A percentile compares a stretch with the other conserved stretches of the same genome.
phyloP scores from a whole-genome alignment of 1,284 basidiomycete species.

The Wallemia hederae region DNA sequence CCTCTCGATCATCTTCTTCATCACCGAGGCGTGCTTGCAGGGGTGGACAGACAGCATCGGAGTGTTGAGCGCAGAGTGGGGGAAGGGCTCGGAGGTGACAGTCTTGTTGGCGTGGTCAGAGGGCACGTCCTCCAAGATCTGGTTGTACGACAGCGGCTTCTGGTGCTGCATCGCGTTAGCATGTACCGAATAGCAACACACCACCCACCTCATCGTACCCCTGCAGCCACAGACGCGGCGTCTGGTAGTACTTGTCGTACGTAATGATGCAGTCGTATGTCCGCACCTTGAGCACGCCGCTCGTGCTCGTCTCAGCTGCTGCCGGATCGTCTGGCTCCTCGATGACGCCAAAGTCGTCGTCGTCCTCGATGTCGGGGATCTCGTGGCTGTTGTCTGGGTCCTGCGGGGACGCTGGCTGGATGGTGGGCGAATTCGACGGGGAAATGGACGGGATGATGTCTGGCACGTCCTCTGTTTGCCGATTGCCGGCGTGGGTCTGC shows the following conservation, averaged over 20 bases:
- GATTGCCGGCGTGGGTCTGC: slow-evolving; percentile 42
- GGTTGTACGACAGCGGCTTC: slow-evolving; percentile 48
- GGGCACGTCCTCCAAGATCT: slow-evolving; percentile 92
- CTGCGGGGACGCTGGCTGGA: slow-evolving; percentile 2
- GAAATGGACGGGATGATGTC: slow-evolving; percentile 19
- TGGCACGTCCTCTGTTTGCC: slow-evolving; percentile 32
- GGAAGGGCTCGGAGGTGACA: slow-evolving; percentile 93
- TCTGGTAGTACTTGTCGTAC: slow-evolving; percentile 97
- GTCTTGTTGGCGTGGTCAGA: slow-evolving; percentile 96
- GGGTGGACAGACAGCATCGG: slow-evolving; percentile 82
- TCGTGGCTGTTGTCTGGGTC: slow-evolving; percentile 35
- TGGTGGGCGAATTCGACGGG: not conserved
- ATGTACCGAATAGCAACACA: not conserved
- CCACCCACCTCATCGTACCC: slow-evolving; percentile 63
- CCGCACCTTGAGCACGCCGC: slow-evolving; percentile 70
- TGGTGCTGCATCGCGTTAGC: slow-evolving; percentile 29
- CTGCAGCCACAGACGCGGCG: slow-evolving; percentile 74
- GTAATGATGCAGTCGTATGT: slow-evolving; percentile 99
- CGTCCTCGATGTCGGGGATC: slow-evolving; percentile 69
- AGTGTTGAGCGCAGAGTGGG: slow-evolving; percentile 36
- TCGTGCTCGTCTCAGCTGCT: slow-evolving; percentile 26
- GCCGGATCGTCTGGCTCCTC: slow-evolving; percentile 49
- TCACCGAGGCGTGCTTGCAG: slow-evolving; percentile 94
- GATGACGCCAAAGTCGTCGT: slow-evolving; percentile 26
- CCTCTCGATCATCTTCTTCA: slow-evolving; percentile 98